phyloP scores from a whole-genome alignment of 139 green algal genomes.

The Chlorella vulgaris region DNA sequence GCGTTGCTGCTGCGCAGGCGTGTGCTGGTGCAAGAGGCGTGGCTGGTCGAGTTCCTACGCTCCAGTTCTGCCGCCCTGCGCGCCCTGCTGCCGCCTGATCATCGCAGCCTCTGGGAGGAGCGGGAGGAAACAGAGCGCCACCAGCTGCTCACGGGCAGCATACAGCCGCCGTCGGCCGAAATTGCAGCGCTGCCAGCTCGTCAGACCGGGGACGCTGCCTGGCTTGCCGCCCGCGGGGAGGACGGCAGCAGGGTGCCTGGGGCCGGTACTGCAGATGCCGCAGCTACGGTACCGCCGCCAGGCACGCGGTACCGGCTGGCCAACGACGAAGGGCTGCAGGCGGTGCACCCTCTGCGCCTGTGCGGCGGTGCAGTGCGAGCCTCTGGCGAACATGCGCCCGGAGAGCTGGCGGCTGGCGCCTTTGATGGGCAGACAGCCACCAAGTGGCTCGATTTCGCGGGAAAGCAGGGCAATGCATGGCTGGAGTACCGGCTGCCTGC shows the following conservation, averaged over 20 bases:
- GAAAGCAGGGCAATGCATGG: slow-evolving; percentile 55
- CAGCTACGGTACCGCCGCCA: neutral
- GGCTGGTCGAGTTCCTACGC: slow-evolving; percentile 10
- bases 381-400: slow-evolving; percentile 45
- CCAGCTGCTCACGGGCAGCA: neutral
- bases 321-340: slow-evolving; percentile 12
- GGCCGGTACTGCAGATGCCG: neutral
- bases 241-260: slow-evolving; percentile 5
- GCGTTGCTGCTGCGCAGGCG: too few relatives aligned
- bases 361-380: slow-evolving; percentile 47
- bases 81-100: neutral
- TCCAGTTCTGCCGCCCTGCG: slow-evolving; percentile 17
- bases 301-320: slow-evolving; percentile 34
- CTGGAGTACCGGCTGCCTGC: slow-evolving; percentile 65
- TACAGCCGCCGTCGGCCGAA: neutral
- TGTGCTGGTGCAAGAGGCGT: neutral
- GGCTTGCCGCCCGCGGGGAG: slow-evolving; percentile 48
- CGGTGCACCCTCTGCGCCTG: slow-evolving; percentile 12
- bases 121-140: neutral
- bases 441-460: slow-evolving; percentile 90
- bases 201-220: slow-evolving; percentile 47
- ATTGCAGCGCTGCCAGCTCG: slow-evolving; percentile 36
- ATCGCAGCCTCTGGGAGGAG: slow-evolving; percentile 11
- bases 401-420: slow-evolving; percentile 33
- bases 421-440: slow-evolving; percentile 46